Base-by-base conservation (phyloP, 495 filamentous ascomycete genomes). In the Neurospora sp. region DNA sequence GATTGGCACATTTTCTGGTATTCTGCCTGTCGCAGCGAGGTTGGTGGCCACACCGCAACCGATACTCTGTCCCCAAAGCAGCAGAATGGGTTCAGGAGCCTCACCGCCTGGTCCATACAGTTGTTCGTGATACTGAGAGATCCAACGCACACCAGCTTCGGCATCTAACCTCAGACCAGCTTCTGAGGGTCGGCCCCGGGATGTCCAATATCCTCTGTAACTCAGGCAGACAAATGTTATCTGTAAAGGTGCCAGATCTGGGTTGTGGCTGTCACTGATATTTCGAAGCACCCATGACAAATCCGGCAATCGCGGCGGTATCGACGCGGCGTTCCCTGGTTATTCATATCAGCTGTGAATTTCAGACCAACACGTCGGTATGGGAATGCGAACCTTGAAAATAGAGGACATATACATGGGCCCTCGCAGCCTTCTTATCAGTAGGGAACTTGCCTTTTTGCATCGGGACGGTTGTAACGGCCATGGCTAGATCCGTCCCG, bases 1-100 rank as follows among this genome's bases (percentile, higher is more conserved):
- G 74, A 79, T 69, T 7, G 79, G 75, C 68, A 80, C 65, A 14
- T 37, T 71, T 37, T 70, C 35, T 8, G 77, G 77, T 16, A 75
- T 39, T 16, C 53, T 70, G 2, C 78, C 69, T 40, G 71, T 76
- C 17, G 80, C 81, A 16, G 78, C 78, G n/a, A 87, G 80, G 73
- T 86, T 85, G 31, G 84, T 85, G 8, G 91, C 86, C 3, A 90
- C 83, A 8, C 88, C 89, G 4, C 80, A 87, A 5, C 93, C 93
- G 27, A 95, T 89, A 72, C 88, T 91, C 75, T 96, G 93, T 0
- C 92, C 92, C 93, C 92, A 96, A n/a, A 96, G 77, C 1, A 94
- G 76, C 12, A 93, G 45, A 38, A 85, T 81, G 4, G 78, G 76
- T 40, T 68, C 72, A 70, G 75, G 78, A 70, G 72, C 69, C 69